Percentiles rank a stretch among this genome's conserved stretches.
These are phyloP conservation scores for Quercus alba DNA, from an alignment of 306 rosid species.

Conservation along the genomic window DNA sequence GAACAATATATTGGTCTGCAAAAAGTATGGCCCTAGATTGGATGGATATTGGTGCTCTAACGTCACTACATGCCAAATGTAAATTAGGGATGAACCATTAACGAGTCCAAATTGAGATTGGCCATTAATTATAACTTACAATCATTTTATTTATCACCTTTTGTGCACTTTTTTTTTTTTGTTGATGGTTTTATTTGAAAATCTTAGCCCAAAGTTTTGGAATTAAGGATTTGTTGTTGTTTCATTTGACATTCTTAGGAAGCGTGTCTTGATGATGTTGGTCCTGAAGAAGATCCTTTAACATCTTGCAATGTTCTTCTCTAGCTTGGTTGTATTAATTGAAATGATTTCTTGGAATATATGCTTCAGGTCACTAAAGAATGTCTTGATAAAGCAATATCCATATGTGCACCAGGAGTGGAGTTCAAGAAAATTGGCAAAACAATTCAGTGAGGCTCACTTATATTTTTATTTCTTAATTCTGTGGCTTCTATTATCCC, in stretches of 20 bases:
- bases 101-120: background rate
- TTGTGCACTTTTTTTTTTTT: background rate
- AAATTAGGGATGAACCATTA: background rate
- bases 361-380: constrained; percentile 73
- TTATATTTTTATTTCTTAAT: constrained; percentile 1
- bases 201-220: background rate
- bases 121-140: background rate
- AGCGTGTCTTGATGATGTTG: background rate
- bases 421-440: constrained; percentile 79
- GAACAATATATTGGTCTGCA: background rate
- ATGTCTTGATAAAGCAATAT: constrained; percentile 81
- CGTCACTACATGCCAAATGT: background rate
- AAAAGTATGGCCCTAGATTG: background rate
- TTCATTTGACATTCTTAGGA: background rate
- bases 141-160: background rate
- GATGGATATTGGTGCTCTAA: too few species aligned
- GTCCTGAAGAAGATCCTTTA: background rate
- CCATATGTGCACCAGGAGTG: constrained; percentile 90
- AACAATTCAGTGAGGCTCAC: constrained; percentile 74
- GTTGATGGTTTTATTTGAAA: background rate
- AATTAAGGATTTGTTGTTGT: background rate
- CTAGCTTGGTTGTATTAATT: constrained; percentile 17
- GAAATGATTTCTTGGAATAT: constrained; percentile 11
- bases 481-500: constrained; percentile 5
- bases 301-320: background rate